These are phyloP conservation scores for Yamadazyma scolyti DNA, from an alignment of 805 yeast species.

Conservation along the genomic window DNA sequence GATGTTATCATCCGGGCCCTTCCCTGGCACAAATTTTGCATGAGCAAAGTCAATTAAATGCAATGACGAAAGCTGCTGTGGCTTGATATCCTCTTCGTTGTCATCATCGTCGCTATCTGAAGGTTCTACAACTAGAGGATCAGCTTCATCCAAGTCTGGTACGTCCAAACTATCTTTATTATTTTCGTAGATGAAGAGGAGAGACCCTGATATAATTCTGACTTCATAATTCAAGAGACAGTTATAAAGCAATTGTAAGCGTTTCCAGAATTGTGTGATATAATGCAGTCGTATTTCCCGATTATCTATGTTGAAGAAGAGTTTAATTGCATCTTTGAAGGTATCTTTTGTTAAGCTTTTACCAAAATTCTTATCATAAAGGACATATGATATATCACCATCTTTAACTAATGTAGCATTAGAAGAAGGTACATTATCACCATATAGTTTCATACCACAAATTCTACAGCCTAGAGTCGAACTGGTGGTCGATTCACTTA, in stretches of 20 bases:
- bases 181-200: constrained; percentile 72
- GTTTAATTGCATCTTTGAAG: constrained; percentile 42
- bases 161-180: constrained; percentile 46
- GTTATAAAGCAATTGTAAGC: constrained; percentile 64
- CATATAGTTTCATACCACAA: constrained; percentile 77
- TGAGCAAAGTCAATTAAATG: constrained; percentile 91
- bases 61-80: constrained; percentile 49
- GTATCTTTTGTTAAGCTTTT: constrained; percentile 46
- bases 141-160: constrained; percentile 28
- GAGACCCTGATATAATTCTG: constrained; percentile 66
- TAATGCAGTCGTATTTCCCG: constrained; percentile 6
- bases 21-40: constrained; percentile 56
- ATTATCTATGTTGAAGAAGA: constrained; percentile 32
- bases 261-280: constrained; percentile 42
- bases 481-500: constrained; percentile 72
- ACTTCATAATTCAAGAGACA: constrained; percentile 61
- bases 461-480: constrained; percentile 73
- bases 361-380: constrained; percentile 70
- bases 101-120: constrained; percentile 25
- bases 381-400: constrained; percentile 39
- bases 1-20: constrained; percentile 70
- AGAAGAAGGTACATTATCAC: constrained; percentile 1
- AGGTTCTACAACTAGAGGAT: constrained; percentile 21
- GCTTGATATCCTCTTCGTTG: constrained; percentile 22
- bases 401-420: constrained; percentile 4